Evolutionary conservation across 2,329 filamentous ascomycete species (phyloP).

Genomic region (Trichothecium sympodiale): DNA sequence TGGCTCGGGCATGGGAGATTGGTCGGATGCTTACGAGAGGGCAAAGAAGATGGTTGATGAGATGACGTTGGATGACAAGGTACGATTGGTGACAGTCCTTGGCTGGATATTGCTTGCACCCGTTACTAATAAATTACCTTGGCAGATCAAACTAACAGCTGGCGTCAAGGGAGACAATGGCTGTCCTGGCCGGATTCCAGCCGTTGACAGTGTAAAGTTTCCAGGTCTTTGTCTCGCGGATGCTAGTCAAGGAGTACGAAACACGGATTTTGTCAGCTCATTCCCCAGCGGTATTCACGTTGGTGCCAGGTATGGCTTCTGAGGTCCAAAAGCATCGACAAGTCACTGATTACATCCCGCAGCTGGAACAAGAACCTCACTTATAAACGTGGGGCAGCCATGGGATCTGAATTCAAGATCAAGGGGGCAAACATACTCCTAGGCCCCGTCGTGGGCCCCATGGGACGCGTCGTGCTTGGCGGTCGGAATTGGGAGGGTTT

Average conservation of each 20-base stretch:
- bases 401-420: constrained; percentile 63
- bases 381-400: constrained; percentile 55
- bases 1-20: constrained; percentile 47
- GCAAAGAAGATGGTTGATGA: constrained; percentile 58
- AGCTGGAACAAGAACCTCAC: constrained; percentile 64
- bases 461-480: constrained; percentile 48
- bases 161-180: constrained; percentile 46
- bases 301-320: constrained; percentile 21
- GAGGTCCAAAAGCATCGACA: constrained; percentile 1
- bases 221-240: constrained; percentile 33
- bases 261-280: constrained; percentile 28
- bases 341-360: constrained; percentile 1
- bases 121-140: neutral
- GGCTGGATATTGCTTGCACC: no score
- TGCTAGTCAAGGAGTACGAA: constrained; percentile 29
- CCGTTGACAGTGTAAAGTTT: constrained; percentile 24
- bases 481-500: constrained; percentile 56
- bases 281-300: constrained; percentile 30
- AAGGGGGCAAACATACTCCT: constrained; percentile 74
- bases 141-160: constrained; percentile 59
- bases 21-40: constrained; percentile 56
- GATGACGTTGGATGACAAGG: constrained; percentile 68
- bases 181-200: constrained; percentile 33
- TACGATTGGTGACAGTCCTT: constrained; percentile 11
- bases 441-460: constrained; percentile 62